A percentile compares a stretch with the other conserved stretches of the same genome.
These are phyloP conservation scores for Bretziella fagacearum DNA, from an alignment of 2,329 filamentous ascomycete species.

Conservation along the genomic window DNA sequence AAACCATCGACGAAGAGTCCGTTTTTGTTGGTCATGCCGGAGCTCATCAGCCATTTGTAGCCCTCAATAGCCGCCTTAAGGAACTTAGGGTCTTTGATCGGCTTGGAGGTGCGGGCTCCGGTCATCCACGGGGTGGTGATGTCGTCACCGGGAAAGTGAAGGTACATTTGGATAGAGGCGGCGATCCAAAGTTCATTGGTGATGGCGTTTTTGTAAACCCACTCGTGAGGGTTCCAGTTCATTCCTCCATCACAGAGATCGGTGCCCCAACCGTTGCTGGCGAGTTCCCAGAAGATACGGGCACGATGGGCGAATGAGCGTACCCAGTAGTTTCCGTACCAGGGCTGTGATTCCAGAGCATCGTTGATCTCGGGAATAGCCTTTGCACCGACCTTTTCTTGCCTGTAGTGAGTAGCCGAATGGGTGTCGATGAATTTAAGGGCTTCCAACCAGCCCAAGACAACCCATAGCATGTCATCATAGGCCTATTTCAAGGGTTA, in stretches of 20 bases:
- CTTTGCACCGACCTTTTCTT: constrained; percentile 17
- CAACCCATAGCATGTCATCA: constrained; percentile 93
- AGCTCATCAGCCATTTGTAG: constrained; percentile 62
- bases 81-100: constrained; percentile 38
- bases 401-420: constrained; percentile 41
- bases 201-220: constrained; percentile 89
- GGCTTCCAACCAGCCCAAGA: constrained; percentile 74
- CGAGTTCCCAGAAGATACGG: constrained; percentile 70
- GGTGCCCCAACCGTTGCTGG: constrained; percentile 64
- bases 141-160: constrained; percentile 67
- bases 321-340: constrained; percentile 64
- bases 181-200: constrained; percentile 84
- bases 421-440: constrained; percentile 62
- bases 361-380: constrained; percentile 17
- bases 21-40: constrained; percentile 61
- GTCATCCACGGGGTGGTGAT: constrained; percentile 50
- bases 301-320: constrained; percentile 68
- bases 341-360: constrained; percentile 31
- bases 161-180: constrained; percentile 75
- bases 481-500: constrained; percentile 45
- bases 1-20: constrained; percentile 79
- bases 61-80: constrained; percentile 57
- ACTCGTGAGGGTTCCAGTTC: constrained; percentile 67
- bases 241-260: constrained; percentile 72
- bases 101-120: constrained; percentile 19